Base-by-base conservation (phyloP, 768 basidiomycete genomes). In the Galerina sulciceps region DNA sequence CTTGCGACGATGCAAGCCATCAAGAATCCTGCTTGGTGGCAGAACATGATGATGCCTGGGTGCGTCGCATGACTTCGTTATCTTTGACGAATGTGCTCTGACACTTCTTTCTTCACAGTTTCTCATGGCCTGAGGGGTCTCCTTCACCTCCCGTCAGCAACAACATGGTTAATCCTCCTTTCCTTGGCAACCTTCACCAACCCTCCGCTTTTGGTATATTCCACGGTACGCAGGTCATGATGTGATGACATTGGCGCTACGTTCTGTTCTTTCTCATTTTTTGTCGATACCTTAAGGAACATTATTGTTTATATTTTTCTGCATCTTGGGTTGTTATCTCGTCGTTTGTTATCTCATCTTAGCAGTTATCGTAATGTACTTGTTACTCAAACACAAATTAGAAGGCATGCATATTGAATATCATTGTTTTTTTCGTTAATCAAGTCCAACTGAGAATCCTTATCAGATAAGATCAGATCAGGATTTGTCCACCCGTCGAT, bases 1-100 rank as follows among this genome's bases (percentile, higher is more conserved):
- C 77, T 90, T 60, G 90, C 89, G 0, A 83, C 89, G 17, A 88
- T 93, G 86, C 81, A 85, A 49, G 85, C 85, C 26, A 76, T 93
- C 55, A 86, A 88, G 60, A 89, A 87, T 49, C 86, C 86, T 2
- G 80, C 75, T 8, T 93, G 86, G 83, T 91, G 89, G 90, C 73
- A 81, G 43, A 89, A 83, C 48, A 88, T 91, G 86, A 89, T 92
- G 90, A 90, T 93, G 88, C 91, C 91, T 37, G 91, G 91, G 87
- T 89, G 69, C 45, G 73, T 63, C 15, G 8, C n/a, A 11, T 56
- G 23, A 9, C 15, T 35, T 35, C 3, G 36, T 11, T n/a, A 20
- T 1, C 4, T 5, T 37, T 20, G 23, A 37, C 4, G 10, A 49
- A 18, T 6, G 54, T 23, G 57, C 18, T 23, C 53, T 44, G 46